phyloP scores from a whole-genome alignment of 2,329 filamentous ascomycete genomes.

The Ascosphaera acerosa region DNA sequence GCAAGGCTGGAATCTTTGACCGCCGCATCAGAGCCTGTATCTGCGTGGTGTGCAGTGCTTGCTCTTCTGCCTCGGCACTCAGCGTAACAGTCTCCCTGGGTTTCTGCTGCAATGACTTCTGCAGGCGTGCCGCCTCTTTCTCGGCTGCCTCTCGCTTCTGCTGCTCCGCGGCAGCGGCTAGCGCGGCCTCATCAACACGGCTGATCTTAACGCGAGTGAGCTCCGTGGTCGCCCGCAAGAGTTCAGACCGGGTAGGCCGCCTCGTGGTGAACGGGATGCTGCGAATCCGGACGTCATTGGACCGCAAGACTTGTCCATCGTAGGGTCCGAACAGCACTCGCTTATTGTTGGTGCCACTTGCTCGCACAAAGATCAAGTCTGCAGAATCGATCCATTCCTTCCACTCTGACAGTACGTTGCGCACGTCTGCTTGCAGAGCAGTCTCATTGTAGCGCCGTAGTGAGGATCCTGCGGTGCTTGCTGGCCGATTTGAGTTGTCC shows the following conservation, averaged over 20 bases:
- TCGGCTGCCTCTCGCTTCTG: slow-evolving; percentile 17
- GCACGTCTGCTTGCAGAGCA: slow-evolving; percentile 68
- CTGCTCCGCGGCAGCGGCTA: slow-evolving; percentile 26
- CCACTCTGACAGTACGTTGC: slow-evolving; percentile 61
- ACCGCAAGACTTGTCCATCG: slow-evolving; percentile 57
- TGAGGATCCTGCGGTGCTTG: slow-evolving; percentile 77
- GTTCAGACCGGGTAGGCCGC: slow-evolving; percentile 73
- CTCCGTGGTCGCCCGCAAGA: slow-evolving; percentile 87
- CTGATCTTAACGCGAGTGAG: slow-evolving; percentile 71
- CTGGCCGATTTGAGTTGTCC: slow-evolving; percentile 78
- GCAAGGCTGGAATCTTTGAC: slow-evolving; percentile 64
- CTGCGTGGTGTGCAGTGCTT: slow-evolving; percentile 63
- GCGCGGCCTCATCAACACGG: slow-evolving; percentile 42
- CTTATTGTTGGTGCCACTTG: slow-evolving; percentile 65
- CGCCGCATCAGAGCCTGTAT: slow-evolving; percentile 69
- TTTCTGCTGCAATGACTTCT: slow-evolving; percentile 9
- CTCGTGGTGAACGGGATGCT: slow-evolving; percentile 86
- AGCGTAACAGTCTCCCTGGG: slow-evolving; percentile 16
- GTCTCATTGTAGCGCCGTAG: slow-evolving; percentile 86
- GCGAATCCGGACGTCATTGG: slow-evolving; percentile 55
- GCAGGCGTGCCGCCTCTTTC: not conserved
- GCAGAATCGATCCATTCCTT: slow-evolving; percentile 60
- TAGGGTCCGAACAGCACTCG: slow-evolving; percentile 77
- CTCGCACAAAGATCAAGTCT: slow-evolving; percentile 67
- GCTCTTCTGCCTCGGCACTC: slow-evolving; percentile 62